These are phyloP conservation scores for Fraxinus xanthoxyloides DNA, from an alignment of 305 asterid species.

Conservation along the genomic window DNA sequence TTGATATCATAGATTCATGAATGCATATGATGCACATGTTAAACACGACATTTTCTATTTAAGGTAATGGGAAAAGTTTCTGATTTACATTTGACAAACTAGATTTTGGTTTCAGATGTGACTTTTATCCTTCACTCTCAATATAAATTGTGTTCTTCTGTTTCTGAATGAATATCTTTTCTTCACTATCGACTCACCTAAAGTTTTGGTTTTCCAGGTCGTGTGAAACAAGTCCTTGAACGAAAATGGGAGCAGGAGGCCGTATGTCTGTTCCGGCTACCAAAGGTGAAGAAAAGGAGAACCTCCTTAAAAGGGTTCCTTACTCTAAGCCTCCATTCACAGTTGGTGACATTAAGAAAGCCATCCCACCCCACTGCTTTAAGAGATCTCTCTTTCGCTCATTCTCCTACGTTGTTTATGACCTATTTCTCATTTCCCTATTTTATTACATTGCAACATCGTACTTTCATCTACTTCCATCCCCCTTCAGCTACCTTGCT, in stretches of 20 bases:
- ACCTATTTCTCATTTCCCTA: slow-evolving; percentile 33
- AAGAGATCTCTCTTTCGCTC: slow-evolving; percentile 47
- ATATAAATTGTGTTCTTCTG: neutral
- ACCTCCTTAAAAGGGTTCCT: slow-evolving; percentile 40
- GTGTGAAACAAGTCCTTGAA: slow-evolving; percentile 15
- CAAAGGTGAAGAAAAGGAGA: slow-evolving; percentile 26
- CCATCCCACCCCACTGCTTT: slow-evolving; percentile 67
- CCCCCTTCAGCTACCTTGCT: slow-evolving; percentile 35
- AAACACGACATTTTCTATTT: neutral
- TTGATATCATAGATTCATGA: neutral
- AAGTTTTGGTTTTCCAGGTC: neutral
- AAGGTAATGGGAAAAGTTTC: neutral
- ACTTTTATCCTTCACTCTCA: neutral
- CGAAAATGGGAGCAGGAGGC: slow-evolving; percentile 67
- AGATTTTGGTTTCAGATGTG: neutral
- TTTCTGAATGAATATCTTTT: neutral
- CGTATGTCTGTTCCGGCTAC: slow-evolving; percentile 37
- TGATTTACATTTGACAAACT: neutral
- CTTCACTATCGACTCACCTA: neutral
- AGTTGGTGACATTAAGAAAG: slow-evolving; percentile 55
- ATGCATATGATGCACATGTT: neutral
- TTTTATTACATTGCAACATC: slow-evolving; percentile 47
- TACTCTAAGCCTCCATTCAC: slow-evolving; percentile 54
- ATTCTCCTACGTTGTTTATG: slow-evolving; percentile 45
- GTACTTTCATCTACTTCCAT: slow-evolving; percentile 41